Percentiles rank a stretch among this genome's conserved stretches.
phyloP scores from a whole-genome alignment of 768 basidiomycete species.

The Psilocybe cyanescens region DNA sequence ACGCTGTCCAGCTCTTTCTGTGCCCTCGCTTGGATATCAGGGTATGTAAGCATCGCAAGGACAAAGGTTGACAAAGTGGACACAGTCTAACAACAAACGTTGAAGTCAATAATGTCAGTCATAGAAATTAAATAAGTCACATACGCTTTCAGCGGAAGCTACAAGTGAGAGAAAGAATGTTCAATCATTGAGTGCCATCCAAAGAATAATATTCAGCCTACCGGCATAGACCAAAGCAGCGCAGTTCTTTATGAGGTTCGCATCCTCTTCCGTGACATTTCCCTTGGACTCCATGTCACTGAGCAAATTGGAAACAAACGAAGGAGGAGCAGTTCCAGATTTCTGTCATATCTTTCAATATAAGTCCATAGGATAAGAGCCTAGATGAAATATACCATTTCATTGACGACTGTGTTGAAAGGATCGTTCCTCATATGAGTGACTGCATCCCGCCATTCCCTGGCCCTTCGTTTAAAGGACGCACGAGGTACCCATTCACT shows the following conservation, averaged over 20 bases:
- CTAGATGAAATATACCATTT: constrained; percentile 33
- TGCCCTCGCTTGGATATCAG: constrained; percentile 24
- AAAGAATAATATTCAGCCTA: constrained; percentile 1
- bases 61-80: constrained; percentile 21
- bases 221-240: constrained; percentile 28
- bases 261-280: constrained; percentile 18
- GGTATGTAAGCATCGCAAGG: constrained; percentile 19
- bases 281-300: constrained; percentile 16
- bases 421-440: constrained; percentile 52
- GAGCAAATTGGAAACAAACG: constrained; percentile 31
- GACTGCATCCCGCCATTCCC: constrained; percentile 49
- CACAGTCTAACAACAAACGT: constrained; percentile 13
- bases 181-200: too few species aligned
- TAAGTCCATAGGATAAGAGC: neutral
- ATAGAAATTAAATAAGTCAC: neutral
- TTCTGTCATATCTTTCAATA: constrained; percentile 23
- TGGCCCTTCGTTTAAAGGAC: constrained; percentile 52
- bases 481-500: constrained; percentile 57
- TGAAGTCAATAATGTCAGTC: neutral
- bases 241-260: constrained; percentile 20
- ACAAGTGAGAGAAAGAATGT: neutral
- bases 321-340: constrained; percentile 33
- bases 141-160: constrained; percentile 20
- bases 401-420: constrained; percentile 37
- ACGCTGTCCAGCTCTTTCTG: constrained; percentile 26